phyloP scores from a whole-genome alignment of 805 yeast species.

The Metschnikowia aberdeeniae region DNA sequence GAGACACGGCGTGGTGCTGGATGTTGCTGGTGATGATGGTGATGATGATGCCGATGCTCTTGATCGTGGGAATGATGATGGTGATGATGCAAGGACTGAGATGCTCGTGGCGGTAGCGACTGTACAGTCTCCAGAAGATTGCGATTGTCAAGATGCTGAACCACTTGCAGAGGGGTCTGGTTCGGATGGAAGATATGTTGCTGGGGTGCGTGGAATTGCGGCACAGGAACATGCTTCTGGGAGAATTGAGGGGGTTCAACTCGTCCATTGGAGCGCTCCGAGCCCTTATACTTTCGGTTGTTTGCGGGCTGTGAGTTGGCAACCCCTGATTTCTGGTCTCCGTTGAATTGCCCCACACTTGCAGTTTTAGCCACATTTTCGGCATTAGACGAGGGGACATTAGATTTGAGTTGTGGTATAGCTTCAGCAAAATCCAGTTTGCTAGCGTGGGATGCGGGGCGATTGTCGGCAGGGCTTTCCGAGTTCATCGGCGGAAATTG shows the following conservation, averaged over 20 bases:
- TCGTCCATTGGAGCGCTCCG: background rate
- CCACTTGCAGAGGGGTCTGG: background rate
- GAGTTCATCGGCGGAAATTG: background rate
- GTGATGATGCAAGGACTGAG: slow-evolving; percentile 7
- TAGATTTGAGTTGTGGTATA: background rate
- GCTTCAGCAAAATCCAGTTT: background rate
- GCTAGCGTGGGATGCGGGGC: background rate
- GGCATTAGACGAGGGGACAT: background rate
- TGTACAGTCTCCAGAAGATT: background rate
- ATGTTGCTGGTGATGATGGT: background rate
- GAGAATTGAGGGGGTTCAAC: background rate
- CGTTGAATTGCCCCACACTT: background rate
- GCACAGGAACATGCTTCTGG: background rate
- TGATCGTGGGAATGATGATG: slow-evolving; percentile 8
- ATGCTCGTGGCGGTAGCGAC: background rate
- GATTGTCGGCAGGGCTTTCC: background rate
- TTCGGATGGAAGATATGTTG: background rate
- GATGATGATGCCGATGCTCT: slow-evolving; percentile 6
- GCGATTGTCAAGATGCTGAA: background rate
- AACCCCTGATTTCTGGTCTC: background rate
- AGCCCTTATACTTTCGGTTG: background rate
- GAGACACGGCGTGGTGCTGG: background rate
- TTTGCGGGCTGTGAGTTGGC: background rate
- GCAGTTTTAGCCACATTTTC: background rate
- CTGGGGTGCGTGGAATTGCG: slow-evolving; percentile 7